These are phyloP conservation scores for Caloboletus inedulis DNA, from an alignment of 1,284 basidiomycete species.

Conservation along the genomic window DNA sequence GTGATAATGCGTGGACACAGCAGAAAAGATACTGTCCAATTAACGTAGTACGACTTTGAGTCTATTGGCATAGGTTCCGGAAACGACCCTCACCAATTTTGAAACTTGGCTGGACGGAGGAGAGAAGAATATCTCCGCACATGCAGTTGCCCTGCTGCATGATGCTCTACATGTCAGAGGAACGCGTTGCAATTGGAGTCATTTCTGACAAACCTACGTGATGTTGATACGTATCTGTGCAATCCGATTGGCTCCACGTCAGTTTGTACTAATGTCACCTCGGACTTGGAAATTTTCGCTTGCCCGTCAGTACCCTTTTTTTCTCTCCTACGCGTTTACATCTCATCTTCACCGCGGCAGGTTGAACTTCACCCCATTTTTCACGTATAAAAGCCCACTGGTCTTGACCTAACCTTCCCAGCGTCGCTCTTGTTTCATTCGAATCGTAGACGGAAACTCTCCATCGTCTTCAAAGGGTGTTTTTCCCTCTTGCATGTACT, in stretches of 20 bases:
- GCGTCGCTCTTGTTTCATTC: not conserved
- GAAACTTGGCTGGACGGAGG: not conserved
- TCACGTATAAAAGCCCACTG: constrained; percentile 26
- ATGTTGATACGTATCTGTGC: not conserved
- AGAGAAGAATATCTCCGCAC: not conserved
- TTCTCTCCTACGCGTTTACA: constrained; percentile 7
- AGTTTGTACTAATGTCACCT: constrained; percentile 9
- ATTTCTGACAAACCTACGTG: not conserved
- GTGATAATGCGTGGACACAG: no score
- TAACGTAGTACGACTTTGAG: no score
- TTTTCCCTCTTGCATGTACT: constrained; percentile 71
- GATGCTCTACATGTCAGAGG: not conserved
- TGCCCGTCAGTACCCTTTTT: constrained; percentile 7
- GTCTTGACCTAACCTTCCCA: not conserved
- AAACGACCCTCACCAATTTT: not conserved
- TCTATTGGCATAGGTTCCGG: not conserved
- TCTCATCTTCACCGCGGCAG: not conserved
- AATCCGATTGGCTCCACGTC: constrained; percentile 16
- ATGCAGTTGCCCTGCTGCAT: no score
- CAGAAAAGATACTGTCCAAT: no score
- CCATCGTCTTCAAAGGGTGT: constrained; percentile 20
- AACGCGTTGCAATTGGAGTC: not conserved
- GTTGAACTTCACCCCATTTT: constrained; percentile 21
- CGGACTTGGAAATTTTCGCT: constrained; percentile 21
- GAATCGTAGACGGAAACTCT: not conserved